These are phyloP conservation scores for Ligustrum vulgare DNA, from an alignment of 257 asterid genomes.

Conservation along the genomic window DNA sequence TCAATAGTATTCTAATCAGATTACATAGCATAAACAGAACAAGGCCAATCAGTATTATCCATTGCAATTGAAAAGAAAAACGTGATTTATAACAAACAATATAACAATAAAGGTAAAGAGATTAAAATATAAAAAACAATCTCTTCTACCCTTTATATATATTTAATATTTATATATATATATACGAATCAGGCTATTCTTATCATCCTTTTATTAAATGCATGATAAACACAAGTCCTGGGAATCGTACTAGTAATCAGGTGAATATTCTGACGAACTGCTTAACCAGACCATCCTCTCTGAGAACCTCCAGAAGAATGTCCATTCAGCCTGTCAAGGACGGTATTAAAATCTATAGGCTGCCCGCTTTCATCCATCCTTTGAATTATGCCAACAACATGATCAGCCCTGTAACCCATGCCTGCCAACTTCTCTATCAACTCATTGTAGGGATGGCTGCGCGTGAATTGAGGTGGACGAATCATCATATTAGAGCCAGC, in stretches of 20 bases:
- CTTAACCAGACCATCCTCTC: conserved; percentile 72
- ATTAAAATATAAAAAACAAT: not conserved
- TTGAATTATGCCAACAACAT: conserved; percentile 63
- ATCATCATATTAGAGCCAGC: conserved; percentile 43
- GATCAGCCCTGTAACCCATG: conserved; percentile 90
- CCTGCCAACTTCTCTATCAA: conserved; percentile 79
- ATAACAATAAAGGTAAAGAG: conserved; percentile 7
- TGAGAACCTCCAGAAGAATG: conserved; percentile 77
- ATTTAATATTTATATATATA: too few relatives aligned
- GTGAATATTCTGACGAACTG: not conserved
- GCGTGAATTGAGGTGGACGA: conserved; percentile 44
- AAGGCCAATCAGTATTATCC: not conserved
- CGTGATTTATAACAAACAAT: not conserved
- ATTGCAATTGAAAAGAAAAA: not conserved
- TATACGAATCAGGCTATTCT: conserved; percentile 19
- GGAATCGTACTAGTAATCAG: not conserved
- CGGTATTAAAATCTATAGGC: conserved; percentile 73
- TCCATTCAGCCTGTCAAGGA: conserved; percentile 78
- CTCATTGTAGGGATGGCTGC: conserved; percentile 70
- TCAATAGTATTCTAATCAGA: not conserved
- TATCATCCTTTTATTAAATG: conserved; percentile 34
- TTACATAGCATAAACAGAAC: not conserved
- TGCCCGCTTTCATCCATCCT: conserved; percentile 92
- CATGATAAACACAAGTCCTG: conserved; percentile 6
- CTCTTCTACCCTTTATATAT: conserved; percentile 16